phyloP scores from a whole-genome alignment of 2,329 filamentous ascomycete genomes.

The Rasamsonia emersonii region DNA sequence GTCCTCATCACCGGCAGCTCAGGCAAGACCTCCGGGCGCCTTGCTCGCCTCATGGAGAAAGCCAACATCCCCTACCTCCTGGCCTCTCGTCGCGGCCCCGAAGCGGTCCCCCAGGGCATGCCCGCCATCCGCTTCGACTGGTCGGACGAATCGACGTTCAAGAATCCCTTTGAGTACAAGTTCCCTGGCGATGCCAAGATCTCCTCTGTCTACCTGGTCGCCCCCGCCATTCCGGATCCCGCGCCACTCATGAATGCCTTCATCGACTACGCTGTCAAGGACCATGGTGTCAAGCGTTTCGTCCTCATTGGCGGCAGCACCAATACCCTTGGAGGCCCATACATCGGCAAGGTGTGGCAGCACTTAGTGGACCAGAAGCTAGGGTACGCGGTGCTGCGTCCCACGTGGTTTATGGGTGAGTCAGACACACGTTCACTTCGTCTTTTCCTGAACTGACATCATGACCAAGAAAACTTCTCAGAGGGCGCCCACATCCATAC shows the following conservation, averaged over 20 bases:
- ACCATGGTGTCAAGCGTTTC: constrained; percentile 34
- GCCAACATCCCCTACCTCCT: constrained; percentile 23
- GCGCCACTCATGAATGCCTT: constrained; percentile 31
- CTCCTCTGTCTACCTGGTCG: constrained; percentile 35
- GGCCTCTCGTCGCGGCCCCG: constrained; percentile 29
- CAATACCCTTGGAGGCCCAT: constrained; percentile 26
- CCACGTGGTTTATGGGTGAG: constrained; percentile 43
- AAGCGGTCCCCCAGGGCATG: constrained; percentile 10
- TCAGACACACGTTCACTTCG: neutral
- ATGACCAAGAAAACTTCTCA: constrained; percentile 38
- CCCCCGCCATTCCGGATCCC: constrained; percentile 26
- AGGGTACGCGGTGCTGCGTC: constrained; percentile 38
- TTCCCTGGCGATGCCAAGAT: constrained; percentile 15
- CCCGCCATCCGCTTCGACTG: constrained; percentile 36
- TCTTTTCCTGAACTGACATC: neutral
- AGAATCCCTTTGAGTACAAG: constrained; percentile 20
- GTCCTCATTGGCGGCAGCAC: constrained; percentile 37
- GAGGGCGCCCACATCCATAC: constrained; percentile 20
- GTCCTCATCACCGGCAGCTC: constrained; percentile 40
- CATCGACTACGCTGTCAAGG: constrained; percentile 31
- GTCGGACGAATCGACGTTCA: constrained; percentile 35
- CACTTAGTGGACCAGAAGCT: constrained; percentile 32
- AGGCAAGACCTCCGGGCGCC: constrained; percentile 36
- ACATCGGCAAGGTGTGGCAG: constrained; percentile 29
- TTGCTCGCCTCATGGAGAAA: constrained; percentile 14